Conservation (phyloP, 192 early-diverging fungal genomes). For the Radiomyces spectabilis region DNA sequence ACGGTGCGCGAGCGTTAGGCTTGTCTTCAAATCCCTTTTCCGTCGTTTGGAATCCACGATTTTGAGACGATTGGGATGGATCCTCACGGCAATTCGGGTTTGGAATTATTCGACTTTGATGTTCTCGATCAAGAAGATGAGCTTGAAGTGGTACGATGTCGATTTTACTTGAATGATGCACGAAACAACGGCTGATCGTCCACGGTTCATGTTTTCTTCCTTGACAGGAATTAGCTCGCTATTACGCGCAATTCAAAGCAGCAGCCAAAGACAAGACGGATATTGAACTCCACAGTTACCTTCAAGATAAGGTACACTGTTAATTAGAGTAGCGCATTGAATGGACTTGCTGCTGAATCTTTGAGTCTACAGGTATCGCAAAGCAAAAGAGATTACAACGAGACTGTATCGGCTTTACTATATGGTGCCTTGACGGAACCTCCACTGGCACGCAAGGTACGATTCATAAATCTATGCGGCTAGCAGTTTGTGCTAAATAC, state of each 20-base stretch:
- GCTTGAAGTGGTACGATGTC: slow-evolving; percentile 1
- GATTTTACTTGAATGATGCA: not conserved
- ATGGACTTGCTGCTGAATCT: not conserved
- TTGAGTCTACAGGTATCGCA: slow-evolving; percentile 6
- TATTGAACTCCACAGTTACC: slow-evolving; percentile 49
- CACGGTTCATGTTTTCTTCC: not conserved
- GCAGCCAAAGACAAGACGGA: slow-evolving; percentile 29
- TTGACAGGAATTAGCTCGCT: slow-evolving; percentile 8
- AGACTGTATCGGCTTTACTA: slow-evolving; percentile 44
- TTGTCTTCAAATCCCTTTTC: too few relatives aligned
- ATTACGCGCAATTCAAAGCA: slow-evolving; percentile 7
- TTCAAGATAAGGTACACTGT: slow-evolving; percentile 52
- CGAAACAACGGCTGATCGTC: not conserved
- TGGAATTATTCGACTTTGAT: slow-evolving; percentile 7
- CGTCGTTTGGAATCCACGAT: too few relatives aligned
- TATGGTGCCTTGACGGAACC: slow-evolving; percentile 50
- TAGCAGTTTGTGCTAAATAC: not conserved
- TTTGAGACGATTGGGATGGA: too few relatives aligned
- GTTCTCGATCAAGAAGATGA: slow-evolving; percentile 6
- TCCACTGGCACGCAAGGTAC: slow-evolving; percentile 25
- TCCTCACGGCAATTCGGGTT: too few relatives aligned
- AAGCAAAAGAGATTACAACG: slow-evolving; percentile 12
- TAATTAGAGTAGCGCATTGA: not conserved
- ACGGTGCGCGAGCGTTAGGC: too few relatives aligned
- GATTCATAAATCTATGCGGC: not conserved